Evolutionary conservation across 2,329 filamentous ascomycete genomes (phyloP).

Genomic region (Neonectria ditissima): DNA sequence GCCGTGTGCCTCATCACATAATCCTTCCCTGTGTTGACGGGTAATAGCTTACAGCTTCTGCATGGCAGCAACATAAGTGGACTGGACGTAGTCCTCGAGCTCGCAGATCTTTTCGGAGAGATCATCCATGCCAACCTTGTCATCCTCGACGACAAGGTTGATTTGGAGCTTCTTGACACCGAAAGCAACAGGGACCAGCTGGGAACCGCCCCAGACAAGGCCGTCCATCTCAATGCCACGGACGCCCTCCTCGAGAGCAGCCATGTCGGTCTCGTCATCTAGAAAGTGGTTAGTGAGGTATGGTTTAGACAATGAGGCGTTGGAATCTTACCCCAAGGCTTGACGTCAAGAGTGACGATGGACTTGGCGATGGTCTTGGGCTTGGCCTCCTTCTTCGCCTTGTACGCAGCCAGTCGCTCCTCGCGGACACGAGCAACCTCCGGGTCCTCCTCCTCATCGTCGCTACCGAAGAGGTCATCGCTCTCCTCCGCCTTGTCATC

Average conservation of each 20-base stretch:
- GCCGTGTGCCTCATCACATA: constrained; percentile 49
- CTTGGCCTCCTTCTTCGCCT: constrained; percentile 96
- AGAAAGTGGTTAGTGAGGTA: constrained; percentile 40
- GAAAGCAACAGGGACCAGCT: constrained; percentile 91
- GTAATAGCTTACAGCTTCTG: constrained; percentile 80
- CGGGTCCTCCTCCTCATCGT: constrained; percentile 93
- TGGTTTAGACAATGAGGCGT: too few species aligned
- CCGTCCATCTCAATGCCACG: constrained; percentile 90
- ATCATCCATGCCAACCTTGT: constrained; percentile 90
- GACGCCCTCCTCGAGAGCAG: constrained; percentile 81
- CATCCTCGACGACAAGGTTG: constrained; percentile 97
- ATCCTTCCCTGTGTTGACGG: constrained; percentile 38
- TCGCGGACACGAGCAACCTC: constrained; percentile 87
- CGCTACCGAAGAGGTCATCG: constrained; percentile 92
- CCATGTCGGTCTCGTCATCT: constrained; percentile 96
- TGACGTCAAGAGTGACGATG: constrained; percentile 93
- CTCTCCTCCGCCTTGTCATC: constrained; percentile 66
- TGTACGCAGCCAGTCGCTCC: constrained; percentile 92
- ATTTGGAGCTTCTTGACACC: constrained; percentile 99
- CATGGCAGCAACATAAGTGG: constrained; percentile 90
- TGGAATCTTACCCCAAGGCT: constrained; percentile 90
- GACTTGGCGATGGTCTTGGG: constrained; percentile 95
- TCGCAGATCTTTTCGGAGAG: constrained; percentile 86
- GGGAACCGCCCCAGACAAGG: constrained; percentile 94
- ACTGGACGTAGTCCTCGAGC: constrained; percentile 96